Evolutionary conservation across 140 eudicot species (phyloP).

Genomic region (Senecio squalidus): DNA sequence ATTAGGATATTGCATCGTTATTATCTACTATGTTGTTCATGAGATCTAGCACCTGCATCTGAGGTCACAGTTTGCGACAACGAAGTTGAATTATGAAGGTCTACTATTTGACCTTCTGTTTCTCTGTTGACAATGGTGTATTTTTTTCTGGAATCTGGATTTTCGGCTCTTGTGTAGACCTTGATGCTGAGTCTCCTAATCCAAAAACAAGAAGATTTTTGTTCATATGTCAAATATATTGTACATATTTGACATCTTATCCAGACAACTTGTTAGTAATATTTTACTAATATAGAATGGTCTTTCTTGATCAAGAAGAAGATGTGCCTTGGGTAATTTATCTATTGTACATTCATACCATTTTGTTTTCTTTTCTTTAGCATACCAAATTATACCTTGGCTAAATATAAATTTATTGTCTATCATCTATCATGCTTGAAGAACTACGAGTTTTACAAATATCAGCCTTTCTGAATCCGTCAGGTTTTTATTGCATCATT

Average conservation of each 20-base stretch:
- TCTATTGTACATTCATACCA: not conserved
- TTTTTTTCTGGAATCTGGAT: not conserved
- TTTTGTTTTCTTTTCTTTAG: not conserved
- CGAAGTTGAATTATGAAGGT: slow-evolving; percentile 4
- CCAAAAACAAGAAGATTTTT: not conserved
- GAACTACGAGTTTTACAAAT: slow-evolving; percentile 4
- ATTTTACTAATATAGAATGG: not conserved
- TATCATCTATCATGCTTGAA: slow-evolving; percentile 11
- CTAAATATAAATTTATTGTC: slow-evolving; percentile 1
- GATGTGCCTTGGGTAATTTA: slow-evolving; percentile 2
- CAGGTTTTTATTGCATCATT: not conserved
- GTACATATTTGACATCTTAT: slow-evolving; percentile 1
- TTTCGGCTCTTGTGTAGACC: slow-evolving; percentile 5
- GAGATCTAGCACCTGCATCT: not conserved
- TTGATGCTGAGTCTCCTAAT: not conserved
- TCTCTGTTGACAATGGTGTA: not conserved
- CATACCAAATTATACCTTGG: not conserved
- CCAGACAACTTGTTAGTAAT: not conserved
- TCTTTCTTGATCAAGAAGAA: not conserved
- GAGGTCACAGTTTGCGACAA: not conserved
- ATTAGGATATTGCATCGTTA: not conserved
- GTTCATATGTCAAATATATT: not conserved
- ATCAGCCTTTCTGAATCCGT: not conserved
- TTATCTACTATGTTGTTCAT: not conserved
- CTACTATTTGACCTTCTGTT: not conserved